Conservation (phyloP, 441 rosid genomes). For the Populus trichocarpa region DNA sequence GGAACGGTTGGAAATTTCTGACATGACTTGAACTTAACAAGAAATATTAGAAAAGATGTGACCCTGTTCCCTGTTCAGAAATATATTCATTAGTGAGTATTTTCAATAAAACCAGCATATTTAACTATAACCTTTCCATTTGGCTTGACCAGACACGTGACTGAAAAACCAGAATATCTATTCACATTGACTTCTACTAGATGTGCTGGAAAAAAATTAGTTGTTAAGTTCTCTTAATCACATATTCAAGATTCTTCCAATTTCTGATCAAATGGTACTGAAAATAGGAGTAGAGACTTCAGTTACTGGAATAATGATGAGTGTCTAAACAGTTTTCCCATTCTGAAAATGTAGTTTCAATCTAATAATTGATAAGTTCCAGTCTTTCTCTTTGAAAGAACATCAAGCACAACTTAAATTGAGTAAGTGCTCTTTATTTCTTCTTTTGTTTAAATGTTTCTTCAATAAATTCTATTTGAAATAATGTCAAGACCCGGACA, state of each 20-base stretch:
- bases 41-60: not conserved
- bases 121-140: not conserved
- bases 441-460: not conserved
- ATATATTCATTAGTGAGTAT: not conserved
- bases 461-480: too few species aligned
- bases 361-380: not conserved
- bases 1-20: not conserved
- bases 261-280: not conserved
- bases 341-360: not conserved
- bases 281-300: not conserved
- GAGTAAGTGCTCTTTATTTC: not conserved
- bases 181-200: not conserved
- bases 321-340: not conserved
- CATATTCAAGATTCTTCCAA: not conserved
- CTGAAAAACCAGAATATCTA: not conserved
- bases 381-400: not conserved
- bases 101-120: not conserved
- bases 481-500: not conserved
- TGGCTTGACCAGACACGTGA: not conserved
- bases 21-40: not conserved
- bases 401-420: not conserved
- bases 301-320: not conserved
- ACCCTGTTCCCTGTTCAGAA: not conserved
- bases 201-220: not conserved
- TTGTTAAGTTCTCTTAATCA: not conserved